Base-by-base conservation (phyloP, 169 alveolate species). In the Plasmodium gonderi region DNA sequence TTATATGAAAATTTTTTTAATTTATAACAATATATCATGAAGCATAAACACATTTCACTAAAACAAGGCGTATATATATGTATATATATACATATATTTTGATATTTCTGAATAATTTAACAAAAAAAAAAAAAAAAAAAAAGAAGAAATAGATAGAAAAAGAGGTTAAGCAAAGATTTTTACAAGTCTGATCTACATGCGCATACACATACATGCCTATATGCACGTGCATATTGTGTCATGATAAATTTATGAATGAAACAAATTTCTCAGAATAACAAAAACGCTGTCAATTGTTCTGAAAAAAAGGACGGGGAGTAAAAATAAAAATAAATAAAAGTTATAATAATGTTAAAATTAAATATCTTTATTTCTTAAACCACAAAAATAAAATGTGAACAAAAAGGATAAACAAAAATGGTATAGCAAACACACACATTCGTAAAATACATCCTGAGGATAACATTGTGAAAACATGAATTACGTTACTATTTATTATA, bases 181-280 rank as follows among this genome's bases (percentile, higher is more conserved):
- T 60, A 60, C 72, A 60, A 60, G 72, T 60, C n/a, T 60, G 11
- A 3, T 20, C 49, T 69, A 69, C 79, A 69, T 38, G 72, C 72
- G 26, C 26, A 31, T 11, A 38, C 60, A 20, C 83, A 45, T 31
- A 42, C 36, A 26, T 74, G 11, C 44, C 47, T 36, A 40, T 51
- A 12, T 68, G 17, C 40, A 23, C 26, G 29, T n/a, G 68, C 47
- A 80, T 65, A 80, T 31, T 29, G 75, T 75, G 31, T 54, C 17
- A 38, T 17, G 9, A 51, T n/a, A 38, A 75, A 54, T 17, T 87
- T 42, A 87, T 36, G 36, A 11, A 65, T 87, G 80, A 75, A 87
- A 87, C 89, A 75, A 87, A 87, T 74, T 87, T 44, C 87, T 65
- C 51, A 87, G 93, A 44, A 74, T 76, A 44, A 67, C 93, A 45